Base-by-base conservation (phyloP, 2,329 filamentous ascomycete species). In the Pseudogymnoascus sp. region DNA sequence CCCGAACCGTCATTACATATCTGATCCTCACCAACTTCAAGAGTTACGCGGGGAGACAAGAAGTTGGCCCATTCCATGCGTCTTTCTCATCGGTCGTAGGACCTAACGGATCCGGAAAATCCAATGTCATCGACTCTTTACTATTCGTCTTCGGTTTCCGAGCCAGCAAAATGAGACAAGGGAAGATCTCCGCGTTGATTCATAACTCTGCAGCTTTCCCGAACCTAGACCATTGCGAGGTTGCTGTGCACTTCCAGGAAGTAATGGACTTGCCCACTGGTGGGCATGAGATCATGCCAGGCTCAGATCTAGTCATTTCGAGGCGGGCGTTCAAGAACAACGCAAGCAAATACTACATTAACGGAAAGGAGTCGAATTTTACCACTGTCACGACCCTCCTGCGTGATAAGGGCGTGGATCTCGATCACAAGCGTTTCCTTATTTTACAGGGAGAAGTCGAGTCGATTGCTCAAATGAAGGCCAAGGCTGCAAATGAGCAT, bases 141-240 rank as follows among this genome's bases (percentile, higher is more conserved):
- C 84, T 99, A 0, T 99, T 99, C 70, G 94, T 99, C n/a, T 99
- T 99, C 72, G 94, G 95, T 60, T 99, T 99, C 78, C 87, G 94
- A 63, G 94, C 94, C 41, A 97, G 93, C 80, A 99, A 99, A 77
- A 99, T 99, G 94, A 85, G 94, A 70, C 94, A 99, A 74, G 94
- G 94, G 70, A 99, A 99, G 77, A 92, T 99, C 57, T 99, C 94
- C 1, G 94, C 94, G 3, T 79, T 99, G 57, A 99, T 99, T 67
- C 94, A 99, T 77, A 99, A 97, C 73, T 97, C 94, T 11, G 92
- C 92, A 0, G 84, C 89, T 61, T 85, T 89, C 67, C 92, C 92
- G 0, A 84, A 97, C 68, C 77, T 99, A 18, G 90, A 95, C 57
- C 86, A 87, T 70, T 99, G 94, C 71, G 95, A 99, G 74, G 94